A percentile compares a stretch with the other conserved stretches of the same genome.
phyloP scores from a whole-genome alignment of 2,329 filamentous ascomycete species.

The Neofusicoccum ribis region DNA sequence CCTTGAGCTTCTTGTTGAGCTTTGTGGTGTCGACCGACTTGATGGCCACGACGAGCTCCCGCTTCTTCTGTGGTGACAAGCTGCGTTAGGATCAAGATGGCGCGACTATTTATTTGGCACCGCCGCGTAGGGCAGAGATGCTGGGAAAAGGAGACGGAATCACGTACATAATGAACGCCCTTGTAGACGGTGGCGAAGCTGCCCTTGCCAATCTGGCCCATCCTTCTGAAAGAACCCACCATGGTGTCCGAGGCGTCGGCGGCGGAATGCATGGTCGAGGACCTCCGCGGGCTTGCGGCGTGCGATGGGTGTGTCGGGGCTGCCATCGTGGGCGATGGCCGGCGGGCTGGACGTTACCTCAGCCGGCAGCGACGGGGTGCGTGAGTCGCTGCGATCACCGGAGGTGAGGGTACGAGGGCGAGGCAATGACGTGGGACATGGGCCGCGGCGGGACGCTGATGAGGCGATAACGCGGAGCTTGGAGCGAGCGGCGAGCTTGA shows the following conservation, averaged over 20 bases:
- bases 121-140: neutral
- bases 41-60: conserved; percentile 87
- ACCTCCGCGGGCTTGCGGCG: conserved; percentile 10
- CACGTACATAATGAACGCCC: conserved; percentile 77
- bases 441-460: conserved; percentile 8
- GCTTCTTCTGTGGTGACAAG: conserved; percentile 61
- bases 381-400: conserved; percentile 19
- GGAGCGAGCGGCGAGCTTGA: conserved; percentile 9
- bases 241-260: conserved; percentile 27
- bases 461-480: conserved; percentile 7
- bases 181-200: conserved; percentile 97
- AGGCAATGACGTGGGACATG: conserved; percentile 18
- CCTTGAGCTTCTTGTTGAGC: conserved; percentile 92
- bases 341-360: conserved; percentile 6
- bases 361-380: conserved; percentile 10
- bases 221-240: conserved; percentile 77
- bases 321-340: conserved; percentile 12
- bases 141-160: neutral
- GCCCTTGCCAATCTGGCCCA: conserved; percentile 91
- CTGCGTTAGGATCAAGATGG: conserved; percentile 18
- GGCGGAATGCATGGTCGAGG: conserved; percentile 14
- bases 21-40: conserved; percentile 92
- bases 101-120: neutral
- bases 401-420: conserved; percentile 16
- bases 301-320: conserved; percentile 14